Evolutionary conservation across 305 asterid species (phyloP), one percentile per base, ranked within the genome.

Genomic region (Fraxinus ornus): DNA sequence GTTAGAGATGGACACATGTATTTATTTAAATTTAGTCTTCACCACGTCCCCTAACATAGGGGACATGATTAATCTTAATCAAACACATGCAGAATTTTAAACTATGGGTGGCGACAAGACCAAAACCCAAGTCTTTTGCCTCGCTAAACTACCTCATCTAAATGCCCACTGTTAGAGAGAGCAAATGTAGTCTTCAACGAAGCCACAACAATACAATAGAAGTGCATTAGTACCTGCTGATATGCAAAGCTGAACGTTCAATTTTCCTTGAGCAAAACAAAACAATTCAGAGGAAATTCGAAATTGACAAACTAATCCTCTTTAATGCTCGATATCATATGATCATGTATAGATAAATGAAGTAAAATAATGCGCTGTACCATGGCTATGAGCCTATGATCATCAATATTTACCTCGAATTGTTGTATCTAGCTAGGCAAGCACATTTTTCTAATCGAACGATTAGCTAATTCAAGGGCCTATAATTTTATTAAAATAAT

Each of bases 181-280:
- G 7, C 15, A 66, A 1, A 2, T 66, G n/a, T 24, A 32, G 24
- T 19, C 8, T 39, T 47, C 62, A 30, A 2, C 68, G 33, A 76
- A 76, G 75, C 24, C 35, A 84, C 60, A 84, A 76, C 62, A 37
- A 47, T 6, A 76, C 37, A 75, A 82, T 79, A 76, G 47, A 37
- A 81, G 79, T 82, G 55, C 28, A 44, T 3, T 32, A 76, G 55
- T 87, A 95, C 99, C 97, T 89, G 97, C 37, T 89, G 89, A 73
- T 90, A 91, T 22, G 88, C 85, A 76, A 86, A 83, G 78, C 82
- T 88, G 85, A 91, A 86, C 6, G 79, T 70, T 26, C 80, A 91
- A 41, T 90, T 89, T 85, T 95, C 99, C 85, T 93, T 90, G 78
- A 93, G 91, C 89, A 94, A 79, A 78, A 88, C 72, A 62, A 81